Conservation (phyloP, 257 asterid genomes). For the Solanum chiquidenum region DNA sequence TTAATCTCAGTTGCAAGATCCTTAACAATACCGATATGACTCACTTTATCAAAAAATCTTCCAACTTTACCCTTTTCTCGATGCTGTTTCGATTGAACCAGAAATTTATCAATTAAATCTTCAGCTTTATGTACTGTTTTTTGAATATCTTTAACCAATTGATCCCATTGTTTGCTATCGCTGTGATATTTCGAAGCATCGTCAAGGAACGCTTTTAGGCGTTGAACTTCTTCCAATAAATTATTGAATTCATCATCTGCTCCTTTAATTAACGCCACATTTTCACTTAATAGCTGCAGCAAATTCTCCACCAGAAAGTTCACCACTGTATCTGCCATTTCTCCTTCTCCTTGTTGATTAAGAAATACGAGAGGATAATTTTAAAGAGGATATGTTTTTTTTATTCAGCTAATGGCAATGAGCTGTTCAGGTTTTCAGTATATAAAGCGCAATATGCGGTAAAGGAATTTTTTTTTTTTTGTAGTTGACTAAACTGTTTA, state of each 20-base stretch:
- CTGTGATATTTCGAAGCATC: not conserved
- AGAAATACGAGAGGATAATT: too few relatives aligned
- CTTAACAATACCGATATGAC: not conserved
- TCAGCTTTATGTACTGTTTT: not conserved
- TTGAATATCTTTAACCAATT: not conserved
- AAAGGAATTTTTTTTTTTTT: too few relatives aligned
- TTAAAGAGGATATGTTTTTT: too few relatives aligned
- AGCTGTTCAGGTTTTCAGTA: too few relatives aligned
- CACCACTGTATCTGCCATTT: not conserved
- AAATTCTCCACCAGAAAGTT: not conserved
- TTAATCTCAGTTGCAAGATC: not conserved
- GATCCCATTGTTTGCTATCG: not conserved
- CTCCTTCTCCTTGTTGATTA: too few relatives aligned
- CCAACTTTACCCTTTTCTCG: not conserved
- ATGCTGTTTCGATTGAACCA: not conserved
- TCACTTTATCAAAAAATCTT: not conserved
- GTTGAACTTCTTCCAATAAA: not conserved
- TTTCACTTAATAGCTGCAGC: not conserved
- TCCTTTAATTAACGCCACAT: not conserved
- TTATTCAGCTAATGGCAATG: too few relatives aligned
- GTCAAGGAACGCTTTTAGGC: not conserved
- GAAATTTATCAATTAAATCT: not conserved
- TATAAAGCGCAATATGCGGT: too few relatives aligned
- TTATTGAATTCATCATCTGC: not conserved
- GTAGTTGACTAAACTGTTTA: too few relatives aligned